phyloP scores from a whole-genome alignment of 768 basidiomycete genomes.

The Auricularia sp. region DNA sequence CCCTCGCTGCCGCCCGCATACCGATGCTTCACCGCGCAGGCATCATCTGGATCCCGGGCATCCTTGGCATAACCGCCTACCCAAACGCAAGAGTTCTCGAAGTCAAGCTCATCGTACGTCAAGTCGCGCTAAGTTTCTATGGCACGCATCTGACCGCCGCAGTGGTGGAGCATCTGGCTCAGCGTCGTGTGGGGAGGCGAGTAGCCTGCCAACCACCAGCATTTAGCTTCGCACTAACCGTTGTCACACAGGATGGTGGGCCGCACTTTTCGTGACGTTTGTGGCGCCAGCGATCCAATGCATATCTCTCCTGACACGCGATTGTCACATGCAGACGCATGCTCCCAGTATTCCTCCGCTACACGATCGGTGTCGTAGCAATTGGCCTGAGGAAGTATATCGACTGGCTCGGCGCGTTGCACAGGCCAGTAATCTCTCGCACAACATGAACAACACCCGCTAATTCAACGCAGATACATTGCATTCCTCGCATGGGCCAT shows the following conservation, averaged over 20 bases:
- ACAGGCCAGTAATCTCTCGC: conserved; percentile 34
- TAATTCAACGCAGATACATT: conserved; percentile 37
- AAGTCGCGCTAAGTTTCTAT: neutral
- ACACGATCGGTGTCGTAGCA: conserved; percentile 65
- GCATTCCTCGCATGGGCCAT: conserved; percentile 61
- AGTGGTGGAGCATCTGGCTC: conserved; percentile 76
- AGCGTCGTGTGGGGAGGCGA: conserved; percentile 66
- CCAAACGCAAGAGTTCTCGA: conserved; percentile 37
- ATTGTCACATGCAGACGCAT: conserved; percentile 25
- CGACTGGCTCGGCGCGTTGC: conserved; percentile 61
- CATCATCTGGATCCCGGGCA: conserved; percentile 64
- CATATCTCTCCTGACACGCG: conserved; percentile 4
- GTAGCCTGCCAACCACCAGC: conserved; percentile 10
- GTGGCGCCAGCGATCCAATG: conserved; percentile 17
- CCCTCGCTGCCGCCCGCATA: neutral
- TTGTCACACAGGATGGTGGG: conserved; percentile 62
- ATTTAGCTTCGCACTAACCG: conserved; percentile 1
- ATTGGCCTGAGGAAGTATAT: conserved; percentile 65
- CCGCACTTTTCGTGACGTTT: conserved; percentile 52
- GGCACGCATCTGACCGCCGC: neutral
- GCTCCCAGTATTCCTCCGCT: conserved; percentile 42
- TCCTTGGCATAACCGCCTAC: conserved; percentile 47
- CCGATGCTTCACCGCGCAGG: neutral
- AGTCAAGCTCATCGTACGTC: conserved; percentile 17
- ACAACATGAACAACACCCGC: neutral